phyloP scores from a whole-genome alignment of 2,329 filamentous ascomycete species.

The Cercospora sp. region DNA sequence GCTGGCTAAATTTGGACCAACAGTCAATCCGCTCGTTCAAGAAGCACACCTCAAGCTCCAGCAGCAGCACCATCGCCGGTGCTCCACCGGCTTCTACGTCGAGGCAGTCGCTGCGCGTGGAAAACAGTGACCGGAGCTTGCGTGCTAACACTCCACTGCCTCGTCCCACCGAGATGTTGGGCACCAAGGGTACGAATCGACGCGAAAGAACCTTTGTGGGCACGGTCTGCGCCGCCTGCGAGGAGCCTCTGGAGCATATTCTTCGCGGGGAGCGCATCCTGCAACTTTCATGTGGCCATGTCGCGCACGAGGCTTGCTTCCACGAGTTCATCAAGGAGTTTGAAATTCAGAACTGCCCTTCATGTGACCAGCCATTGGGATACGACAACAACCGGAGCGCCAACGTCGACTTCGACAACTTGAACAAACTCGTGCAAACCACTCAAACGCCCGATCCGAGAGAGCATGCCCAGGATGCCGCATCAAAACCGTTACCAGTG shows the following conservation, averaged over 20 bases:
- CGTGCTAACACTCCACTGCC: slow-evolving; percentile 27
- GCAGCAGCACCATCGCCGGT: slow-evolving; percentile 4
- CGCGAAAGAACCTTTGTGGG: slow-evolving; percentile 94
- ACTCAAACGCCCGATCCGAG: slow-evolving; percentile 54
- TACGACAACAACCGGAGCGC: slow-evolving; percentile 90
- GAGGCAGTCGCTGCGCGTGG: slow-evolving; percentile 17
- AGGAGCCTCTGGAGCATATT: slow-evolving; percentile 94
- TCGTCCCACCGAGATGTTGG: slow-evolving; percentile 37
- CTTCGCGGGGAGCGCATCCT: slow-evolving; percentile 89
- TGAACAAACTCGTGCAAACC: slow-evolving; percentile 87
- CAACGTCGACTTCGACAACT: slow-evolving; percentile 79
- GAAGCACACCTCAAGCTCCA: neutral
- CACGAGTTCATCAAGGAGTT: slow-evolving; percentile 97
- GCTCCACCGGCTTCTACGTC: slow-evolving; percentile 14
- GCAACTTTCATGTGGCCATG: slow-evolving; percentile 95
- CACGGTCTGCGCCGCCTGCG: slow-evolving; percentile 91
- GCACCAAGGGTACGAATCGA: slow-evolving; percentile 48
- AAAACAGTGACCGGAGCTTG: slow-evolving; percentile 20
- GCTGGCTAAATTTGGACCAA: slow-evolving; percentile 25
- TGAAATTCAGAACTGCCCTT: slow-evolving; percentile 89
- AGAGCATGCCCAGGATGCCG: slow-evolving; percentile 42
- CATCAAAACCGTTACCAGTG: slow-evolving; percentile 40
- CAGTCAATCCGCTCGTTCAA: slow-evolving; percentile 3
- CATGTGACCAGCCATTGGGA: slow-evolving; percentile 86
- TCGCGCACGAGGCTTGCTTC: slow-evolving; percentile 96